These are phyloP conservation scores for Salix koriyanagi DNA, from an alignment of 345 rosid genomes.

Conservation along the genomic window DNA sequence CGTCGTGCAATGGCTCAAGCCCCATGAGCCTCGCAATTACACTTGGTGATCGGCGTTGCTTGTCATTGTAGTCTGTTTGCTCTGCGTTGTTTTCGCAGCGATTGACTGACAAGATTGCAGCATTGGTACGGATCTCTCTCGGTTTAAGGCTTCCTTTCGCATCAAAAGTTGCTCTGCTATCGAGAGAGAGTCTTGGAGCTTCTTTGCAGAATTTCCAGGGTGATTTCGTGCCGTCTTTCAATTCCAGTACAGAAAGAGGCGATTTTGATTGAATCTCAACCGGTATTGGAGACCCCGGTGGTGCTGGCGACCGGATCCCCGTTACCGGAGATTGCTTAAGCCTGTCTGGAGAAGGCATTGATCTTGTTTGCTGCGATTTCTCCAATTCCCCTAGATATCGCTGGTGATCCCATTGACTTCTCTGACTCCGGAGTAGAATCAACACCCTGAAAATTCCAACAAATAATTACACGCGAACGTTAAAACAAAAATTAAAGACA, in stretches of 20 bases:
- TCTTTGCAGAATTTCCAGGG: slow-evolving; percentile 86
- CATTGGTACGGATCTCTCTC: slow-evolving; percentile 63
- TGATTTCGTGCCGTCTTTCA: slow-evolving; percentile 49
- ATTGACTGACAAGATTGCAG: slow-evolving; percentile 31
- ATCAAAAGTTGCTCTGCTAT: slow-evolving; percentile 83
- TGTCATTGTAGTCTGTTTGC: slow-evolving; percentile 29
- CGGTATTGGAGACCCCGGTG: slow-evolving; percentile 19
- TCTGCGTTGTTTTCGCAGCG: slow-evolving; percentile 24
- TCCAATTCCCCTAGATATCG: slow-evolving; percentile 37
- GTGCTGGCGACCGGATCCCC: slow-evolving; percentile 40
- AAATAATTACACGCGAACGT: background rate
- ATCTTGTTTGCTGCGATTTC: slow-evolving; percentile 27
- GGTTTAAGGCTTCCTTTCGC: slow-evolving; percentile 83
- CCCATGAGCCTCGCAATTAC: slow-evolving; percentile 96
- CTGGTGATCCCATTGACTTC: slow-evolving; percentile 28
- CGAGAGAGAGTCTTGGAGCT: slow-evolving; percentile 95
- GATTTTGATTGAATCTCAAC: slow-evolving; percentile 29
- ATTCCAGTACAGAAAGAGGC: slow-evolving; percentile 50
- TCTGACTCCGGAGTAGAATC: slow-evolving; percentile 35
- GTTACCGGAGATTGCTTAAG: slow-evolving; percentile 37
- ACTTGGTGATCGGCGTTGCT: slow-evolving; percentile 66
- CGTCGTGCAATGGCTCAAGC: slow-evolving; percentile 58
- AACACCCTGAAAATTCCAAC: slow-evolving; percentile 22
- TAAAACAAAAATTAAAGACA: background rate
- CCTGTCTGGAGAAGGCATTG: slow-evolving; percentile 42